Evolutionary conservation across 768 basidiomycete species (phyloP).

Genomic region (Scleroderma bovista): DNA sequence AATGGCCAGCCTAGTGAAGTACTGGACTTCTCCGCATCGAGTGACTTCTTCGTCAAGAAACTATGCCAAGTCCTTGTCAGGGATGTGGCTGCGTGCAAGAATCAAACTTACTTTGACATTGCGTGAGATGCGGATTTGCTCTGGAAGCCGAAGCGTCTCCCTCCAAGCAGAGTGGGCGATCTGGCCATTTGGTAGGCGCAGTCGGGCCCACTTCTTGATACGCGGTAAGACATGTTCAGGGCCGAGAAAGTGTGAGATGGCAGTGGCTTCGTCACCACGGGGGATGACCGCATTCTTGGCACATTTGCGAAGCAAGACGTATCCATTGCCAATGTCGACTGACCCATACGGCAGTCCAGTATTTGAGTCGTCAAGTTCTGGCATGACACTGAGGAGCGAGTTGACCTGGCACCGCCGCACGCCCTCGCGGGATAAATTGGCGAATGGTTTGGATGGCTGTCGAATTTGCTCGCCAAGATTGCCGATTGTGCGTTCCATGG

Average conservation of each 20-base stretch:
- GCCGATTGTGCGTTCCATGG: conserved; percentile 22
- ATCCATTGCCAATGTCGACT: background rate
- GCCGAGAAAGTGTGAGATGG: background rate
- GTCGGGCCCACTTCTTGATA: conserved; percentile 25
- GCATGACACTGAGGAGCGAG: conserved; percentile 9
- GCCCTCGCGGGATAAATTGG: conserved; percentile 22
- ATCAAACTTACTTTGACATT: conserved; percentile 29
- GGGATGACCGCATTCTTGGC: background rate
- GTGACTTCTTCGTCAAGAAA: background rate
- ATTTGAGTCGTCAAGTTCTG: conserved; percentile 2
- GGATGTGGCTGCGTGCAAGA: background rate
- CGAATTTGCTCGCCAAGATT: conserved; percentile 20
- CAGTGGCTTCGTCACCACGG: background rate
- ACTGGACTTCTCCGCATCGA: conserved; percentile 8
- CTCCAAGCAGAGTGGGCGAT: conserved; percentile 29
- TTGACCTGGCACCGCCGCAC: conserved; percentile 16
- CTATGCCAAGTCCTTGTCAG: background rate
- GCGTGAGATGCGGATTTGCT: conserved; percentile 22
- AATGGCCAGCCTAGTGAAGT: conserved; percentile 7
- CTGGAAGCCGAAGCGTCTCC: conserved; percentile 13
- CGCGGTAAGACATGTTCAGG: background rate
- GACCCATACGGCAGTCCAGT: background rate
- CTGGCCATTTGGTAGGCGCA: conserved; percentile 35
- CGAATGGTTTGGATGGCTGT: conserved; percentile 21
- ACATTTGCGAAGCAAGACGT: background rate